Evolutionary conservation across 2,329 filamentous ascomycete genomes (phyloP), one percentile per base, ranked within the genome.

Genomic region (Cytospora piceae): DNA sequence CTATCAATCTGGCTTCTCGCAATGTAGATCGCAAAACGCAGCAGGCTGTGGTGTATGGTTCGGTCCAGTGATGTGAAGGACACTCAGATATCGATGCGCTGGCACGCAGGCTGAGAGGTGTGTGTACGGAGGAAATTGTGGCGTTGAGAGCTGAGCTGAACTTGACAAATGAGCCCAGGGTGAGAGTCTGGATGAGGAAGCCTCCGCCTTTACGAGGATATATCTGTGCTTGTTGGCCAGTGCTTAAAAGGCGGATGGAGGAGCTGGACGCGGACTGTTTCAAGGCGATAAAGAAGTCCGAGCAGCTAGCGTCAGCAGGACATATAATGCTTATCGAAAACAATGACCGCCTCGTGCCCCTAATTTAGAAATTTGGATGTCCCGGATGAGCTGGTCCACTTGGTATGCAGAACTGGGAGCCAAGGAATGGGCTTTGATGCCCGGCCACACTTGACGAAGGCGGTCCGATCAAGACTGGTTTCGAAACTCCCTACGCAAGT

Each of bases 371-470:
- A 22, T 24, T 27, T 63, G 49, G 31, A 58, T 49, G 57, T 39
- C 56, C 46, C 58, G 32, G 66, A 56, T 63, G 32, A 59, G 32
- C 34, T 46, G 57, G 49, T 39, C 58, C 56, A 22, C 29, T 42
- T 57, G 61, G 29, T 63, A 42, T 42, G 39, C 63, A 55, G 55
- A 57, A 55, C 46, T 57, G 39, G 37, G 34, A 51, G n/a, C 39
- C 31, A 55, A 60, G 58, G 37, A 42, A 54, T 58, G 51, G 27
- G 55, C 27, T 34, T 63, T 31, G n/a, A 62, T 57, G 46, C 39
- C 55, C 58, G 59, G 66, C 32, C 55, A 60, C 27, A 34, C 31
- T 60, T 52, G 57, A 51, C 32, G 39, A 46, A 27, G 7, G 34
- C 12, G 17, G 31, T 9, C 52, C 49, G 27, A 27, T 7, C 24